These are phyloP conservation scores for Pichia terricola DNA, from an alignment of 1,139 yeast genomes.

Conservation along the genomic window DNA sequence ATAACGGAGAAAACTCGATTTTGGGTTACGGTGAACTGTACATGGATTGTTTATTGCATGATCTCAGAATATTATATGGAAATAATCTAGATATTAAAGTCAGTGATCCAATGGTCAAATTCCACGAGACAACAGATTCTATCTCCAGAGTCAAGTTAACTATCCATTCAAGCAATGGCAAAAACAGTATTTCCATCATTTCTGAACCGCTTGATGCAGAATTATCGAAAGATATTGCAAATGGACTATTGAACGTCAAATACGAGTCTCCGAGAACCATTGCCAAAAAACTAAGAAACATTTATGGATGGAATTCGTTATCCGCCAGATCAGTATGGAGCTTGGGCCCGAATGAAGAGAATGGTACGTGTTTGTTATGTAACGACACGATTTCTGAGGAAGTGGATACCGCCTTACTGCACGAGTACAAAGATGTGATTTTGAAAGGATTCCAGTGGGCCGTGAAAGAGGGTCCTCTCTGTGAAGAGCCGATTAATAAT, in stretches of 20 bases:
- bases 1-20: constrained; percentile 79
- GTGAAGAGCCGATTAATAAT: constrained; percentile 72
- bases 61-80: constrained; percentile 52
- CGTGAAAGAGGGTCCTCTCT: constrained; percentile 77
- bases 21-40: constrained; percentile 83
- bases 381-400: constrained; percentile 76
- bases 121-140: constrained; percentile 68
- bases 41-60: constrained; percentile 76
- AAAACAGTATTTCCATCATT: constrained; percentile 54
- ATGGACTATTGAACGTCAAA: constrained; percentile 28
- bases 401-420: constrained; percentile 47
- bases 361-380: constrained; percentile 48
- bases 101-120: constrained; percentile 75
- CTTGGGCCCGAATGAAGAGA: constrained; percentile 53
- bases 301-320: constrained; percentile 73
- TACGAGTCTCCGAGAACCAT: constrained; percentile 26
- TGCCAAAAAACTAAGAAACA: constrained; percentile 44
- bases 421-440: constrained; percentile 42
- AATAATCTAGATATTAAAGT: constrained; percentile 60
- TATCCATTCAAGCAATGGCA: constrained; percentile 45
- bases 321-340: constrained; percentile 80
- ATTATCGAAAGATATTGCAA: constrained; percentile 49
- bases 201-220: constrained; percentile 66
- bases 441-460: constrained; percentile 81
- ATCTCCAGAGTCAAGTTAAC: constrained; percentile 60